phyloP scores from a whole-genome alignment of 352 stramenopile species.

The Globisporangium ultimum region DNA sequence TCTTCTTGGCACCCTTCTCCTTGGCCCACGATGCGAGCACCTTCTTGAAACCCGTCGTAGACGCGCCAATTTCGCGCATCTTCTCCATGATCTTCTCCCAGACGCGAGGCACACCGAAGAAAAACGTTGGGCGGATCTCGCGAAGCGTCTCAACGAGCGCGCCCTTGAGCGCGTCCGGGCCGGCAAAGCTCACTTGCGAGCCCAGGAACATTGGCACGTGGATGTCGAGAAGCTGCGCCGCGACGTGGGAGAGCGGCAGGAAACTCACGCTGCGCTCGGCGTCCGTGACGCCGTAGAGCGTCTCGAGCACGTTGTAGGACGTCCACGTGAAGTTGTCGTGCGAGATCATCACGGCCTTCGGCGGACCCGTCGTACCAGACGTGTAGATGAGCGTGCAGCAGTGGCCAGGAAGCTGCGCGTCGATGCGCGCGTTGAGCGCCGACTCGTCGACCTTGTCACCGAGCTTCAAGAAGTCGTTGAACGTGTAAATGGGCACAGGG shows the following conservation, averaged over 20 bases:
- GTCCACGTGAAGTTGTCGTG: slow-evolving; percentile 79
- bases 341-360: slow-evolving; percentile 76
- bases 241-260: slow-evolving; percentile 80
- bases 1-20: slow-evolving; percentile 49
- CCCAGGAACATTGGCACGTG: slow-evolving; percentile 61
- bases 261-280: slow-evolving; percentile 73
- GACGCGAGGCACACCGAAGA: slow-evolving; percentile 84
- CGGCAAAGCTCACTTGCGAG: slow-evolving; percentile 71
- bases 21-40: slow-evolving; percentile 85
- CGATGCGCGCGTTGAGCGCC: slow-evolving; percentile 38
- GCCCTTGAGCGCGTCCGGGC: slow-evolving; percentile 68
- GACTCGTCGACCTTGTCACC: slow-evolving; percentile 30
- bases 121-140: slow-evolving; percentile 63
- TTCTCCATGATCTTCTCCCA: slow-evolving; percentile 88
- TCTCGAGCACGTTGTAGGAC: slow-evolving; percentile 46
- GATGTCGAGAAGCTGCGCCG: slow-evolving; percentile 79
- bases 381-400: slow-evolving; percentile 91
- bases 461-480: slow-evolving; percentile 53
- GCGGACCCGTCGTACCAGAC: slow-evolving; percentile 69
- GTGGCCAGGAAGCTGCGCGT: slow-evolving; percentile 44
- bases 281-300: slow-evolving; percentile 42
- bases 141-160: slow-evolving; percentile 62
- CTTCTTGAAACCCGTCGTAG: slow-evolving; percentile 81
- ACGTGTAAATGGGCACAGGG: slow-evolving; percentile 54
- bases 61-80: slow-evolving; percentile 52